phyloP scores from a whole-genome alignment of 1,284 basidiomycete species.

The Vanrija pseudolonga region DNA sequence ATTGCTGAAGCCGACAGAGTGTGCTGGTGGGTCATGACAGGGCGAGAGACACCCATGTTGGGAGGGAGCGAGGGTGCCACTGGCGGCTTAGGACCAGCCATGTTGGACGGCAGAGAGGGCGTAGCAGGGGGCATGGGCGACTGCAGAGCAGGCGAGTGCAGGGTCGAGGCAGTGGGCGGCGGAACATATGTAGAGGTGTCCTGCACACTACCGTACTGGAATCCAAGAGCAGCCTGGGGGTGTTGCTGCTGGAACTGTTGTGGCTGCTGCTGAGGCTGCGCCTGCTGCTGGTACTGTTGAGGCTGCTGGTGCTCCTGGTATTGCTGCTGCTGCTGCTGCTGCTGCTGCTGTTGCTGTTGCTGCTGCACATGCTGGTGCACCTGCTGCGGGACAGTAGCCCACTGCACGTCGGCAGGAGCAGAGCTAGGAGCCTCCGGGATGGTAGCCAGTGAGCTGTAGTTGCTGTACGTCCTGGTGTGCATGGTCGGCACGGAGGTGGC shows the following conservation, averaged over 20 bases:
- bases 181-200: not conserved
- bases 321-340: not conserved
- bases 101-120: not conserved
- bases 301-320: not conserved
- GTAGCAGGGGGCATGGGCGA: conserved; percentile 1
- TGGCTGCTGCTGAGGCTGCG: conserved; percentile 6
- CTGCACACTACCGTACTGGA: too few species aligned
- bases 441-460: conserved; percentile 13
- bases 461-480: not conserved
- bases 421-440: conserved; percentile 18
- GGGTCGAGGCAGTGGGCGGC: not conserved
- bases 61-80: not conserved
- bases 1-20: not conserved
- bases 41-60: not conserved
- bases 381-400: not conserved
- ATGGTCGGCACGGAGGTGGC: too few species aligned
- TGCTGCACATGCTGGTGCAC: not conserved
- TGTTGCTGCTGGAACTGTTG: not conserved
- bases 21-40: not conserved
- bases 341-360: not conserved
- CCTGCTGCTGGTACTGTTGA: not conserved
- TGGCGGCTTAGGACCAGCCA: not conserved
- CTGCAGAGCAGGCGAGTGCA: conserved; percentile 1
- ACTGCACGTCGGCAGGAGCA: conserved; percentile 8
- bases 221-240: too few species aligned